Conservation (phyloP, 2,329 filamentous ascomycete genomes). For the Fusarium protoensiforme region DNA sequence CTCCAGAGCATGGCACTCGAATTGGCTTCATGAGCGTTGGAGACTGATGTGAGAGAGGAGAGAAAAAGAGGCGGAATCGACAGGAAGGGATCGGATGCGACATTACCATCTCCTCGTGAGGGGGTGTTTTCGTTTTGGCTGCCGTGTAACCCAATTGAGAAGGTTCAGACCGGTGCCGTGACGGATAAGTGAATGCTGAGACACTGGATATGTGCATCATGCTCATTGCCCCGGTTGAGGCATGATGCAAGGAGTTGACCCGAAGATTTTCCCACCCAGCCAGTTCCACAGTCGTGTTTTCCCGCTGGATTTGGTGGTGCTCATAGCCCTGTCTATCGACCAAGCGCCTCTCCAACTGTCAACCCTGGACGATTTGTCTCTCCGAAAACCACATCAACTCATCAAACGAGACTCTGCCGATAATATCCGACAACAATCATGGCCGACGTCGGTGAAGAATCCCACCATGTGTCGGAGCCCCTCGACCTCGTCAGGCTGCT, state of each 20-base stretch:
- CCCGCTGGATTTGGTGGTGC: slow-evolving; percentile 27
- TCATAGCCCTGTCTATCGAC: slow-evolving; percentile 29
- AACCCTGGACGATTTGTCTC: slow-evolving; percentile 18
- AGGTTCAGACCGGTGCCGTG: slow-evolving; percentile 13
- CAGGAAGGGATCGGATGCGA: slow-evolving; percentile 13
- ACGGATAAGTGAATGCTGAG: slow-evolving; percentile 27
- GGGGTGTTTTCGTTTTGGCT: slow-evolving; percentile 30
- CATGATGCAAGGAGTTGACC: slow-evolving; percentile 20
- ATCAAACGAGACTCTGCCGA: slow-evolving; percentile 5
- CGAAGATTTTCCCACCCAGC: slow-evolving; percentile 40
- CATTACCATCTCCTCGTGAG: slow-evolving; percentile 30
- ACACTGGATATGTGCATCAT: slow-evolving; percentile 14
- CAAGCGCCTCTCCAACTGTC: slow-evolving; percentile 14
- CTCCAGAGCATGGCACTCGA: slow-evolving; percentile 44
- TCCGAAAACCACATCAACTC: slow-evolving; percentile 6
- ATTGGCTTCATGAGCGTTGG: slow-evolving; percentile 5
- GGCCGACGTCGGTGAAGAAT: slow-evolving; percentile 84
- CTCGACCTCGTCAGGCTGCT: slow-evolving; percentile 95
- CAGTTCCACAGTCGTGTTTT: slow-evolving; percentile 31
- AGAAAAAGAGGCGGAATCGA: slow-evolving; percentile 8
- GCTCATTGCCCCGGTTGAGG: not conserved
- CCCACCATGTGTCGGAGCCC: slow-evolving; percentile 83
- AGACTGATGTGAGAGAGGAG: slow-evolving; percentile 1
- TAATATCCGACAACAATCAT: slow-evolving; percentile 60
- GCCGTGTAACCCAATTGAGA: slow-evolving; percentile 38